phyloP scores from a whole-genome alignment of 352 stramenopile genomes.

The Globisporangium carolinianum region DNA sequence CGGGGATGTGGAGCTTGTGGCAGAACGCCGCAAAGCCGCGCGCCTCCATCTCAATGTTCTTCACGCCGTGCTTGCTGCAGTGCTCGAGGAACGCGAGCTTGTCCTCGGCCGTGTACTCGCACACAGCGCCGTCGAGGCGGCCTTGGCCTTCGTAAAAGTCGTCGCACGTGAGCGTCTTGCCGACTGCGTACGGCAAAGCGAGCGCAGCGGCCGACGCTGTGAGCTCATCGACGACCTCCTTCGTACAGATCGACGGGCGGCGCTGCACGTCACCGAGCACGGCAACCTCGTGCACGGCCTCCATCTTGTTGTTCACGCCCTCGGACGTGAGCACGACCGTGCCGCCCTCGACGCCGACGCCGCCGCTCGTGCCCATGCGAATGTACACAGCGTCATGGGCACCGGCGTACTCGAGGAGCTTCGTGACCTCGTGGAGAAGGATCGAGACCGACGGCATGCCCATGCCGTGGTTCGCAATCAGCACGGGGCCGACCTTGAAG shows the following conservation, averaged over 20 bases:
- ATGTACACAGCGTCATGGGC: slow-evolving; percentile 55
- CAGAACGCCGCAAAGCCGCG: slow-evolving; percentile 66
- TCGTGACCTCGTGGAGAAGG: slow-evolving; percentile 77
- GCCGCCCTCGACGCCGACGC: slow-evolving; percentile 64
- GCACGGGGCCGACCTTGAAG: slow-evolving; percentile 76
- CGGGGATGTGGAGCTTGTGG: slow-evolving; percentile 71
- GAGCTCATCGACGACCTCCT: slow-evolving; percentile 52
- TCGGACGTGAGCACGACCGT: slow-evolving; percentile 81
- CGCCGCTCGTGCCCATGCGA: slow-evolving; percentile 76
- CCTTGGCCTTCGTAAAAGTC: slow-evolving; percentile 84
- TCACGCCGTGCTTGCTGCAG: slow-evolving; percentile 43
- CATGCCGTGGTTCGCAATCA: slow-evolving; percentile 79
- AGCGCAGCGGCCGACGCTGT: slow-evolving; percentile 37
- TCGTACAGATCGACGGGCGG: slow-evolving; percentile 48
- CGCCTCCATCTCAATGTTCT: slow-evolving; percentile 86
- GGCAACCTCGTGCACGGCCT: slow-evolving; percentile 56
- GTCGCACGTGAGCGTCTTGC: slow-evolving; percentile 82
- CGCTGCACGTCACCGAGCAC: slow-evolving; percentile 46
- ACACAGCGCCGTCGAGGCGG: slow-evolving; percentile 76
- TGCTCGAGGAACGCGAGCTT: slow-evolving; percentile 67
- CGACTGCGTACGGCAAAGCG: slow-evolving; percentile 45
- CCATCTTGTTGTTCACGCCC: slow-evolving; percentile 75
- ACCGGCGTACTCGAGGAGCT: slow-evolving; percentile 72
- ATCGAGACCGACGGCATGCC: slow-evolving; percentile 79
- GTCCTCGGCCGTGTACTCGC: slow-evolving; percentile 71